Evolutionary conservation across 352 stramenopile genomes (phyloP), one percentile per base, ranked within the genome.

Genomic region (Phytophthora citrophthora): DNA sequence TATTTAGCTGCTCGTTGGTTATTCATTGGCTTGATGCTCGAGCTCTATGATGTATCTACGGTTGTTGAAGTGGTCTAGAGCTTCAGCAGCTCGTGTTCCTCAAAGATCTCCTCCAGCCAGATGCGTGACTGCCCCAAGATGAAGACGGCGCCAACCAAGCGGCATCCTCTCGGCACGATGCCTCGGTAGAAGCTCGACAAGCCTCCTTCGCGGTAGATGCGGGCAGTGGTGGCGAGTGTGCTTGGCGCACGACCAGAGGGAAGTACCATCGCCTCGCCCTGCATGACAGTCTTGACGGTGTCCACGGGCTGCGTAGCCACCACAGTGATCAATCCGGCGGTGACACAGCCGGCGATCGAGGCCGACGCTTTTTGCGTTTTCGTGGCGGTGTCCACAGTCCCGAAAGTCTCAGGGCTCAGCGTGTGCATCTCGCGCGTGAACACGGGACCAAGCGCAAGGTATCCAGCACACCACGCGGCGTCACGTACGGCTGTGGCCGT

Each of bases 241-340:
- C 67, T 83, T 11, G 77, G 66, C 1, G 77, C 61, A 11, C 68
- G 69, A 27, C 68, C 56, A 1, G 77, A 68, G 2, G 77, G 64
- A 12, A 89, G 48, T 26, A 51, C 43, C 62, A 93, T 70, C 13
- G 84, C 83, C 51, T 95, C 83, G 29, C 87, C 87, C 57, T 95
- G 87, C 77, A 93, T 90, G 23, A 95, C 83, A 0, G 86, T 95
- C 76, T 95, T 95, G 53, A 95, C 57, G 11, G 86, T 95, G 54
- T 95, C 87, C 11, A 95, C 68, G 6, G 87, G 87, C 69, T 95
- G 87, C 46, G 84, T 95, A 29, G 64, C 83, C 50, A 77, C 78
- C 13, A 95, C 85, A 1, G 87, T 92, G 24, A 92, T 66, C 15
- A 95, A 72, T 2, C 87, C 87, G 6, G 87, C 83, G 16, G 86